Percentiles rank a stretch among this genome's conserved stretches.
Evolutionary conservation across 2,329 filamentous ascomycete species (phyloP).

Genomic region (Hypomyces rosellus): DNA sequence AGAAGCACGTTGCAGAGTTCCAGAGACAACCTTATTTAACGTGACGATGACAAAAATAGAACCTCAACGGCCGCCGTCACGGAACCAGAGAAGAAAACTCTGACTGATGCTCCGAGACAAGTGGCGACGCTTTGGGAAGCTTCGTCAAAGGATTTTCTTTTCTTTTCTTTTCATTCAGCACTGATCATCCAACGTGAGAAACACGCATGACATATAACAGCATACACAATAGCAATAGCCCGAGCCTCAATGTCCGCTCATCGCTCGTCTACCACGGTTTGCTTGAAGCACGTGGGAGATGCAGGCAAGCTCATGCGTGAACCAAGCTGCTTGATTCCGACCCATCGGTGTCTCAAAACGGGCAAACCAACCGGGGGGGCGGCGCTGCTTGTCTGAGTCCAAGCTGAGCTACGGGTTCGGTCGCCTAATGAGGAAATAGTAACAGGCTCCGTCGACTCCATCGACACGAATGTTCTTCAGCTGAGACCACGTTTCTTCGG

Average conservation of each 20-base stretch:
- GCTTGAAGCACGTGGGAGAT: constrained; percentile 6
- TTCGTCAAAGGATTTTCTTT: neutral
- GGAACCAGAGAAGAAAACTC: neutral
- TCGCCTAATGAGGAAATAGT: constrained; percentile 2
- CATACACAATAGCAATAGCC: constrained; percentile 3
- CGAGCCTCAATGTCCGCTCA: neutral
- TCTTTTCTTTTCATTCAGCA: neutral
- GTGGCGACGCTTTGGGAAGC: too few species aligned
- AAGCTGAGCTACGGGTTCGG: constrained; percentile 5
- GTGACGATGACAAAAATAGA: neutral
- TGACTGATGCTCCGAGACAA: neutral
- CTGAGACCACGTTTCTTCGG: too few species aligned
- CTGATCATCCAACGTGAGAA: constrained; percentile 3
- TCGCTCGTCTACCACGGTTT: neutral
- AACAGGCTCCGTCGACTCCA: too few species aligned
- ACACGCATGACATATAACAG: neutral
- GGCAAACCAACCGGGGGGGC: neutral
- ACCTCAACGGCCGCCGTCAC: neutral
- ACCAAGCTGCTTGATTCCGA: constrained; percentile 1
- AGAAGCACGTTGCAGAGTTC: neutral
- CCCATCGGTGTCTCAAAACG: constrained; percentile 9
- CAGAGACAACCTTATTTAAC: constrained; percentile 7
- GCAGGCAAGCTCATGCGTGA: constrained; percentile 9
- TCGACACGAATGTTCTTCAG: too few species aligned
- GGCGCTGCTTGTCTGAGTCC: neutral